Evolutionary conservation across 1,284 basidiomycete genomes (phyloP).

Genomic region (Cerioporus squamosus): DNA sequence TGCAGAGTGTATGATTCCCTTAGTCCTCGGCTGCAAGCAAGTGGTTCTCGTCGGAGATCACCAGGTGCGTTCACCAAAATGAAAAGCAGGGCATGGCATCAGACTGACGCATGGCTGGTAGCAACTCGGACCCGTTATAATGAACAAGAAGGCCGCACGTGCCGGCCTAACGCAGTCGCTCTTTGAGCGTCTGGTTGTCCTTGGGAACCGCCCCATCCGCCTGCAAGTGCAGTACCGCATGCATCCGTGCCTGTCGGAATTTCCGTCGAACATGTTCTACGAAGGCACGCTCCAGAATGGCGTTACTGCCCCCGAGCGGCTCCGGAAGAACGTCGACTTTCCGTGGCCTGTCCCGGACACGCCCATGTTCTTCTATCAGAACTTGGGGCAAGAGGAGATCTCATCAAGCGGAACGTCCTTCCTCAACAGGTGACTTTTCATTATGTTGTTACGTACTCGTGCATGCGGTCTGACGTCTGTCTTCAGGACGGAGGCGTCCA

Average conservation of each 20-base stretch:
- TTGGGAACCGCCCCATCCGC: slow-evolving; percentile 96
- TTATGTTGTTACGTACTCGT: slow-evolving; percentile 17
- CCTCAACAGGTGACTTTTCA: slow-evolving; percentile 76
- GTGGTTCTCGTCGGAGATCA: slow-evolving; percentile 98
- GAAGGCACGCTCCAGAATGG: slow-evolving; percentile 99
- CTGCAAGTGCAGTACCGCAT: slow-evolving; percentile 99
- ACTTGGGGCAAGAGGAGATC: slow-evolving; percentile 98
- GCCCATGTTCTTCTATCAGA: slow-evolving; percentile 99
- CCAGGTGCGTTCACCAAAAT: slow-evolving; percentile 52
- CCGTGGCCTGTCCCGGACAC: slow-evolving; percentile 98
- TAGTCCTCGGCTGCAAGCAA: slow-evolving; percentile 98
- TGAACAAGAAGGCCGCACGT: slow-evolving; percentile 99
- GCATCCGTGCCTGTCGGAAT: slow-evolving; percentile 99
- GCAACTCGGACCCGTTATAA: slow-evolving; percentile 99
- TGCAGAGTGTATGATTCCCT: slow-evolving; percentile 97
- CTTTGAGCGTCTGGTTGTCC: slow-evolving; percentile 95
- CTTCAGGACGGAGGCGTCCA: slow-evolving; percentile 92
- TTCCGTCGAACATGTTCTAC: slow-evolving; percentile 99
- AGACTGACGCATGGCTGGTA: slow-evolving; percentile 35
- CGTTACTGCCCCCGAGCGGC: slow-evolving; percentile 96
- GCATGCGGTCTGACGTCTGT: slow-evolving; percentile 20
- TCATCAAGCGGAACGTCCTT: slow-evolving; percentile 98
- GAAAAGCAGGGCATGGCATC: slow-evolving; percentile 13
- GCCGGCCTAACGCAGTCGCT: slow-evolving; percentile 97
- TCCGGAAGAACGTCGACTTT: slow-evolving; percentile 98